These are phyloP conservation scores for Priceomyces medius DNA, from an alignment of 805 yeast species.

Conservation along the genomic window DNA sequence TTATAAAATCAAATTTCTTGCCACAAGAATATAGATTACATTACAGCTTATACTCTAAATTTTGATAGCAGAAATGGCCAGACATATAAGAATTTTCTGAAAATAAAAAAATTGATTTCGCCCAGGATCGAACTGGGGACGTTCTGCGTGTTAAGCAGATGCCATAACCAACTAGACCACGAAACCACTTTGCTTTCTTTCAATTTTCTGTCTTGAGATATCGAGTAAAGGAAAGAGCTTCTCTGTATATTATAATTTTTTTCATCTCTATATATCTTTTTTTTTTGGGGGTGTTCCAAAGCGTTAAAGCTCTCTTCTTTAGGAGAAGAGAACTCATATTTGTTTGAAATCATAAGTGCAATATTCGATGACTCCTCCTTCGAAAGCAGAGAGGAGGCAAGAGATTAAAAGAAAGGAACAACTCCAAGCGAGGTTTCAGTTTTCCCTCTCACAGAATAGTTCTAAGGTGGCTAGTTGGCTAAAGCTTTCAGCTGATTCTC, in stretches of 20 bases:
- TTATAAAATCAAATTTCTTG: too few relatives aligned
- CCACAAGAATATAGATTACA: too few relatives aligned
- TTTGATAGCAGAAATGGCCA: too few relatives aligned
- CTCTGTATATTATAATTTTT: too few relatives aligned
- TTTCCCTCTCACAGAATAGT: constrained; percentile 39
- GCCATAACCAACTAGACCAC: constrained; percentile 99
- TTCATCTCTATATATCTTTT: too few relatives aligned
- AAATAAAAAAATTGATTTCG: constrained; percentile 80
- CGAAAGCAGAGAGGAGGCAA: constrained; percentile 28
- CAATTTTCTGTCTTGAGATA: background rate
- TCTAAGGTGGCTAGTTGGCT: constrained; percentile 42
- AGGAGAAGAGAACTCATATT: too few relatives aligned
- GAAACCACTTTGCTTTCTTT: constrained; percentile 7
- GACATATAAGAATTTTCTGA: too few relatives aligned
- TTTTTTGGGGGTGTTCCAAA: too few relatives aligned
- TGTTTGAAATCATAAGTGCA: too few relatives aligned
- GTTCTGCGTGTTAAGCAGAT: constrained; percentile 99
- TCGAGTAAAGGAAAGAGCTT: background rate
- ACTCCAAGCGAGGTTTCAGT: constrained; percentile 47
- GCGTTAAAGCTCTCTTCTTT: too few relatives aligned
- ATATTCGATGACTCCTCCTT: constrained; percentile 3
- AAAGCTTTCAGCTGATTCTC: constrained; percentile 7
- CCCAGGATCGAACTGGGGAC: constrained; percentile 99
- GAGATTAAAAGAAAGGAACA: constrained; percentile 48
- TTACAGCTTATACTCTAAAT: too few relatives aligned